Conservation (phyloP, 139 green algal species). For the Micractinium sp. region DNA sequence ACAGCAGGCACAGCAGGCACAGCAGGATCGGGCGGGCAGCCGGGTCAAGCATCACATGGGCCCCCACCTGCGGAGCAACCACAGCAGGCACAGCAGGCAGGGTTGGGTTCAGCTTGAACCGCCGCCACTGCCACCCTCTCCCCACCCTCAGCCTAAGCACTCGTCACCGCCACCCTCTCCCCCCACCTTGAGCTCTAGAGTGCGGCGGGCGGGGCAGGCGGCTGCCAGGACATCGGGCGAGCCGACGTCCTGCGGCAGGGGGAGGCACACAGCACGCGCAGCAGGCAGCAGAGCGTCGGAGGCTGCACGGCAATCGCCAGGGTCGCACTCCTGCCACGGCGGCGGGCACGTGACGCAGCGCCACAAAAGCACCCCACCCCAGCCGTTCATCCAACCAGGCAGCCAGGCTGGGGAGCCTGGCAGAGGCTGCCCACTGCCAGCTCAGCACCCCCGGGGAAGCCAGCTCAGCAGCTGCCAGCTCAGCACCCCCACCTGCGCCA, state of each 20-base stretch:
- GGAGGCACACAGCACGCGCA: background rate
- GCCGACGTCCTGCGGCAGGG: slow-evolving; percentile 46
- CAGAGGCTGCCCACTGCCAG: too few relatives aligned
- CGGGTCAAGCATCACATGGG: too few relatives aligned
- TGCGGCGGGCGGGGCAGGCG: slow-evolving; percentile 38
- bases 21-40: too few relatives aligned
- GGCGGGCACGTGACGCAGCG: too few relatives aligned
- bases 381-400: too few relatives aligned
- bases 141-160: background rate
- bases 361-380: too few relatives aligned
- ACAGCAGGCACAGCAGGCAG: background rate
- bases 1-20: background rate
- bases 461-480: too few relatives aligned
- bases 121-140: background rate
- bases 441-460: too few relatives aligned
- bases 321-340: too few relatives aligned
- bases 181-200: slow-evolving; percentile 56
- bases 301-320: background rate
- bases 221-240: slow-evolving; percentile 34
- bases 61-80: background rate
- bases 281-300: background rate
- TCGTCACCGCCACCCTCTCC: slow-evolving; percentile 1
- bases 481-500: background rate
- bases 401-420: too few relatives aligned
- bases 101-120: background rate